Evolutionary conservation across 306 rosid species (phyloP), one percentile per base, ranked within the genome.

Genomic region (Castanea sativa): DNA sequence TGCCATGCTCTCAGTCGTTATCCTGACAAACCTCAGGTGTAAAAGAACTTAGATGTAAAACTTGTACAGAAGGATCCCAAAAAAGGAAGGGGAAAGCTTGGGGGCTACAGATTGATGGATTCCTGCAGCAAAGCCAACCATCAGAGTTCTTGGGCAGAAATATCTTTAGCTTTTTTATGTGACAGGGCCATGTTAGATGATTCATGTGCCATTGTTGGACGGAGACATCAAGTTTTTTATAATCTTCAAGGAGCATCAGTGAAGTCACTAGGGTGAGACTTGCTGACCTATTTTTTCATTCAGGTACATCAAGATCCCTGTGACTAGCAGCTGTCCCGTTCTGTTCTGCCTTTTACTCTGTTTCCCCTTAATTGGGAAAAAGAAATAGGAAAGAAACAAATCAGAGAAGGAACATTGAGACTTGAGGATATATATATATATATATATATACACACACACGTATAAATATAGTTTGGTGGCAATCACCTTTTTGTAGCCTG

Each of bases 1-100:
- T 94, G 94, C 96, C 94, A 13, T 89, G 94, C 88, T 88, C 91
- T 45, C 89, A 83, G 82, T 58, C 88, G 79, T 76, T 81, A 60
- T 76, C 86, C 71, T 89, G 65, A 89, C 80, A 29, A 4, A 41
- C 53, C 80, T 55, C n/a, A 52, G 35, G 52, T n/a, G 69, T 4
- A 18, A 29, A 32, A 58, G 33, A 80, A 76, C 69, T 83, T 57
- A 58, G 64, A 63, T 33, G 12, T 51, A 38, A 75, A 67, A 51
- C 76, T 33, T 81, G 86, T 78, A 63, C 78, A 79, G 56, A 84
- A 76, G 73, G 73, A 76, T 69, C 67, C 81, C 43, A 32, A 41
- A 68, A 55, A 67, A 74, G 49, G 75, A 68, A 49, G 45, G 83
- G 86, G 75, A 21, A 82, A 76, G 65, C 60, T 70, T 52, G 52